Percentiles rank a stretch among this genome's conserved stretches.
phyloP scores from a whole-genome alignment of 192 early-diverging fungal species.

The Glomus cerebriforme region DNA sequence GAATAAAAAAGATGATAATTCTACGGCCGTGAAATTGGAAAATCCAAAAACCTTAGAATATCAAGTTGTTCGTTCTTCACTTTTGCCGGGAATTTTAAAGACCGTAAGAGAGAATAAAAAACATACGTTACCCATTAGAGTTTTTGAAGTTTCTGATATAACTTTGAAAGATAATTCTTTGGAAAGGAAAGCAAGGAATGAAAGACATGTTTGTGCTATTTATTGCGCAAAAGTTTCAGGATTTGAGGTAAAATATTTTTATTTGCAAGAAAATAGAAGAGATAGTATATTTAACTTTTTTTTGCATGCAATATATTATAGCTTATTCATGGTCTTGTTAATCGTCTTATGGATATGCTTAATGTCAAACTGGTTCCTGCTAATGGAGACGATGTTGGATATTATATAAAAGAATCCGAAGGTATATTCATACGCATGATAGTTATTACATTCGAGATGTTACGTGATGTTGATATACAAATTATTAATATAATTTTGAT shows the following conservation, averaged over 20 bases:
- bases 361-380: constrained; percentile 51
- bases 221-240: constrained; percentile 84
- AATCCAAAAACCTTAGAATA: constrained; percentile 94
- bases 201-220: constrained; percentile 83
- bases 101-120: constrained; percentile 86
- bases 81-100: constrained; percentile 94
- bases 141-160: constrained; percentile 97
- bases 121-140: constrained; percentile 84
- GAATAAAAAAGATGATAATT: constrained; percentile 74
- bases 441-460: too few relatives aligned
- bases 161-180: constrained; percentile 82
- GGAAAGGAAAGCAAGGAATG: constrained; percentile 84
- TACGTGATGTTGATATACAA: background rate
- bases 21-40: constrained; percentile 80
- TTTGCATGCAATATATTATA: constrained; percentile 32
- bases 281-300: too few relatives aligned
- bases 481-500: constrained; percentile 10
- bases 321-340: constrained; percentile 89
- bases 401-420: constrained; percentile 77
- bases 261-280: background rate
- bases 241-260: constrained; percentile 64
- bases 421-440: constrained; percentile 49
- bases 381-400: constrained; percentile 59
- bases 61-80: constrained; percentile 89
- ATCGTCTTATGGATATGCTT: constrained; percentile 86